These are phyloP conservation scores for Hypoxylon sp. DNA, from an alignment of 2,329 filamentous ascomycete genomes.

Conservation along the genomic window DNA sequence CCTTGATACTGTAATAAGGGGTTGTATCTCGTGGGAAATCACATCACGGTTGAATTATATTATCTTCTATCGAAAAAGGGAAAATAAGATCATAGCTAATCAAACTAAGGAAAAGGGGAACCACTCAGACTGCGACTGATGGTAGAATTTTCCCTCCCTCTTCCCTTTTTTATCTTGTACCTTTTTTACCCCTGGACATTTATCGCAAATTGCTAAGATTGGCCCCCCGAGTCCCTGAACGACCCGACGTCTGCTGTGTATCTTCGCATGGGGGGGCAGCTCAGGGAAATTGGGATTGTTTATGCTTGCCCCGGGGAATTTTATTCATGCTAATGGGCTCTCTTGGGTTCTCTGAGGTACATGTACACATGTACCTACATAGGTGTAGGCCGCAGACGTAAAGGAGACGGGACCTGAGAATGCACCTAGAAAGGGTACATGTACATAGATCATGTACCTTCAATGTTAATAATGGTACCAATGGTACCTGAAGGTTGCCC, in stretches of 20 bases:
- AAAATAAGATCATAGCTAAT: constrained; percentile 37
- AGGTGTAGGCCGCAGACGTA: too few species aligned
- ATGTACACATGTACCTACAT: too few species aligned
- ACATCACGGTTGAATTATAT: constrained; percentile 13
- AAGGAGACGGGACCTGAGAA: too few species aligned
- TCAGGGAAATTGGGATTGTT: constrained; percentile 53
- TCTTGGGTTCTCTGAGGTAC: too few species aligned
- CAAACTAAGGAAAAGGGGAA: constrained; percentile 34
- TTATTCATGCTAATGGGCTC: constrained; percentile 41
- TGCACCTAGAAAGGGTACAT: too few species aligned
- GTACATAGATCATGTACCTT: constrained; percentile 12
- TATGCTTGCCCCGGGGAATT: constrained; percentile 38
- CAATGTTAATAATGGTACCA: too few species aligned
- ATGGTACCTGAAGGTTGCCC: too few species aligned
- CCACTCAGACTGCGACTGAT: constrained; percentile 34
- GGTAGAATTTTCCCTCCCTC: constrained; percentile 21
- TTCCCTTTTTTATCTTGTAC: constrained; percentile 21
- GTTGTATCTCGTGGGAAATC: constrained; percentile 17
- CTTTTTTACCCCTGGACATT: constrained; percentile 31
- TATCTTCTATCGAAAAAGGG: constrained; percentile 20
- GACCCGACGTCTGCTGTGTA: constrained; percentile 30
- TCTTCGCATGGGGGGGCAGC: constrained; percentile 44
- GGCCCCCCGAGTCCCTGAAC: constrained; percentile 26
- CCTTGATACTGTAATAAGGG: too few species aligned
- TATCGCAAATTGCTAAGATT: constrained; percentile 38